Evolutionary conservation across 169 alveolate genomes (phyloP), one percentile per base, ranked within the genome.

Genomic region (Eimeria praecox): DNA sequence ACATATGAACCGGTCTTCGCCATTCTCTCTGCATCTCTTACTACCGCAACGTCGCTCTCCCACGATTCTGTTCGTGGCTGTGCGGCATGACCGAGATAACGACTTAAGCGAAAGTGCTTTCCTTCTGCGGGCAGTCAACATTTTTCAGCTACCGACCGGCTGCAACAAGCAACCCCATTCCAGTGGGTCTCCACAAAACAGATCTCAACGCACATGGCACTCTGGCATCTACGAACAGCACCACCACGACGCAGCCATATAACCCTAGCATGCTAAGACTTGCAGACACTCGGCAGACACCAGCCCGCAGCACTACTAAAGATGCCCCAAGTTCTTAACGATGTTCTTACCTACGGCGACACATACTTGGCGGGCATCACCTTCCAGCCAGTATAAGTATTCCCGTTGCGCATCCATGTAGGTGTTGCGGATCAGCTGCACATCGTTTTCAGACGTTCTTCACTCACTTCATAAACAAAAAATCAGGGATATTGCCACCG

Each of bases 31-130:
- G 46, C 90, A 4, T 20, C 27, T 27, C 71, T 22, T 0, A 30
- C 92, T 54, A 56, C 92, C 33, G 20, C n/a, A 64, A 14, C 92
- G n/a, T 85, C 92, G 38, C 18, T 8, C 35, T 33, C 6, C 92
- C 92, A 85, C 35, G 92, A 85, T 35, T 85, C 92, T 49, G 78
- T 49, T 52, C 92, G 92, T n/a, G 92, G 92, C 78, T 33, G 49
- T 38, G 92, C 46, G 35, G 30, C 42, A 56, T 56, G 92, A 33
- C 92, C 92, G 54, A 85, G 56, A 35, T 85, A 85, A 56, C 92
- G 92, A 38, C 54, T 85, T 59, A 85, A 54, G 77, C 3, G 18
- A n/a, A 54, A 42, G 38, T 30, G n/a, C 40, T 42, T 56, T 14
- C 92, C 92, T 2, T 33, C 77, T 54, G 92, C 9, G 20, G 35